phyloP scores from a whole-genome alignment of 2,329 filamentous ascomycete species.

The Hypoxylon sp. region DNA sequence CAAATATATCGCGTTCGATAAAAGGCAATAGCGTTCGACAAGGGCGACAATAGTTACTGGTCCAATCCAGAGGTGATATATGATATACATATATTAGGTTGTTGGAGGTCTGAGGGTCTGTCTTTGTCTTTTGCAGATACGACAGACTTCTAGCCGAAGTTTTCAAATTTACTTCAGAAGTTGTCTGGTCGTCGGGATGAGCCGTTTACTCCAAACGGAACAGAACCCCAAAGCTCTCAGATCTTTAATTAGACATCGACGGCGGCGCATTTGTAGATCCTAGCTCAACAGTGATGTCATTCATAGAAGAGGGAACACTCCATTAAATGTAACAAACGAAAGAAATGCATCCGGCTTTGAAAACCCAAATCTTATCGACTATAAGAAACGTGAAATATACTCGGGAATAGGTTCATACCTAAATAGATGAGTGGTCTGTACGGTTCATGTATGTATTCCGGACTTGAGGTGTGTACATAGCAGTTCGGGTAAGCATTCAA shows the following conservation, averaged over 20 bases:
- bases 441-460: not conserved
- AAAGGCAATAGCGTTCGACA: conserved; percentile 12
- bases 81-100: conserved; percentile 3
- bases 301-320: not conserved
- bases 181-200: conserved; percentile 20
- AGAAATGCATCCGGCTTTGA: not conserved
- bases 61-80: conserved; percentile 7
- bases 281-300: conserved; percentile 40
- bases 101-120: not conserved
- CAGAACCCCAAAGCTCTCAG: conserved; percentile 15
- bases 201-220: conserved; percentile 30
- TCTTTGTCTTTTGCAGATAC: not conserved
- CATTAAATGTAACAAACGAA: not conserved
- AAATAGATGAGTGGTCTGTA: not conserved
- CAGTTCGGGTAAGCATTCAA: not conserved
- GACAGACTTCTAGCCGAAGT: conserved; percentile 5
- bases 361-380: not conserved
- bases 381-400: not conserved
- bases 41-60: conserved; percentile 18
- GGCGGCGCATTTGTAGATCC: conserved; percentile 30
- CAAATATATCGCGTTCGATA: conserved; percentile 23
- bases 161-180: conserved; percentile 20
- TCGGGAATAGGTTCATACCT: not conserved
- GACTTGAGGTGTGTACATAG: too few species aligned
- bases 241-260: conserved; percentile 39